Percentiles rank a stretch among this genome's conserved stretches.
phyloP scores from a whole-genome alignment of 2,329 filamentous ascomycete species.

The Bisporella sp. region DNA sequence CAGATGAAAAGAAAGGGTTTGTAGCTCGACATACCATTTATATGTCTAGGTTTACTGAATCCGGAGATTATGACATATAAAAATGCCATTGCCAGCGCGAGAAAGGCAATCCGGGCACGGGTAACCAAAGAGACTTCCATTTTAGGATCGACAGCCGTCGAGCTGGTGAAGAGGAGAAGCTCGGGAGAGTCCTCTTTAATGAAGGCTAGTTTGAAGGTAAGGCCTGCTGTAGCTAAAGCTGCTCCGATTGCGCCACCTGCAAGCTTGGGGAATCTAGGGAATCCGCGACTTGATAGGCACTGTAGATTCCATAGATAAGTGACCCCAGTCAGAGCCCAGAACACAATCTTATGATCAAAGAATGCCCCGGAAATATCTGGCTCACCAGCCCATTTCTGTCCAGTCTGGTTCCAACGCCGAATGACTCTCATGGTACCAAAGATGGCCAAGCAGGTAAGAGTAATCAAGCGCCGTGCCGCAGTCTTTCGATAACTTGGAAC shows the following conservation, averaged over 20 bases:
- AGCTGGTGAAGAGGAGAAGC: slow-evolving; percentile 45
- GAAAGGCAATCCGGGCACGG: slow-evolving; percentile 40
- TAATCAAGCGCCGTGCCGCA: neutral
- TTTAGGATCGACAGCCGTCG: slow-evolving; percentile 17
- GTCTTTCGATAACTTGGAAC: too few relatives aligned
- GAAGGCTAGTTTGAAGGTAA: slow-evolving; percentile 86
- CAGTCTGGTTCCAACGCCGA: slow-evolving; percentile 91
- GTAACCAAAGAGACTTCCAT: slow-evolving; percentile 19
- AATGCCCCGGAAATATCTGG: slow-evolving; percentile 76
- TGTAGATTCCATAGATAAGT: slow-evolving; percentile 54
- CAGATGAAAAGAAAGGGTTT: neutral
- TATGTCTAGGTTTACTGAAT: slow-evolving; percentile 26
- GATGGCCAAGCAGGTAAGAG: slow-evolving; percentile 34
- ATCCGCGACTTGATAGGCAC: slow-evolving; percentile 17
- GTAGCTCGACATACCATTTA: slow-evolving; percentile 14
- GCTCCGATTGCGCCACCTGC: slow-evolving; percentile 29
- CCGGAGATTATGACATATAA: slow-evolving; percentile 34
- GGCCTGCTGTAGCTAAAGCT: slow-evolving; percentile 45
- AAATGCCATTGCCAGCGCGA: slow-evolving; percentile 32
- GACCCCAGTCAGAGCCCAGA: slow-evolving; percentile 68
- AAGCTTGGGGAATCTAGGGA: slow-evolving; percentile 21
- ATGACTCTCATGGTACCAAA: slow-evolving; percentile 59
- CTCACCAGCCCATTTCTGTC: slow-evolving; percentile 90
- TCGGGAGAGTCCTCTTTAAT: slow-evolving; percentile 85
- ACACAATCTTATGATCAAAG: slow-evolving; percentile 54